These are phyloP conservation scores for Aspergillus sp. DNA, from an alignment of 2,329 filamentous ascomycete species.

Conservation along the genomic window DNA sequence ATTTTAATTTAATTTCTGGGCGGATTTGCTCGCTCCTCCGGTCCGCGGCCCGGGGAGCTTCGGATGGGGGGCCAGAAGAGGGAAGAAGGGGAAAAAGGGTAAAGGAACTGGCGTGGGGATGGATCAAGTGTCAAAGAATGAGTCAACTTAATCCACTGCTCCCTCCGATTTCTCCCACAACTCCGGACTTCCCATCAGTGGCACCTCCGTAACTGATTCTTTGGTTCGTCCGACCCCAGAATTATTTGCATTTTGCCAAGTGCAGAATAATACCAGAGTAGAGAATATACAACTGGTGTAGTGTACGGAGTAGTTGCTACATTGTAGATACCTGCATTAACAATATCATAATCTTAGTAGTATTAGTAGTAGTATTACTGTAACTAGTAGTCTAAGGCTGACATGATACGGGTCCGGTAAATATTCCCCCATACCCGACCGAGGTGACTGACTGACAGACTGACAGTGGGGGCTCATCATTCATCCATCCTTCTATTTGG, in stretches of 20 bases:
- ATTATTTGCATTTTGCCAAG: no score
- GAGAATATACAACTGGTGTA: no score
- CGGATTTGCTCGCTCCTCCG: constrained; percentile 10
- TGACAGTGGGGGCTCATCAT: not conserved
- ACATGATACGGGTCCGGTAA: not conserved
- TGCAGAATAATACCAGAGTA: no score
- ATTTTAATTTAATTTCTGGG: constrained; percentile 1
- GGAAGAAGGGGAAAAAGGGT: no score
- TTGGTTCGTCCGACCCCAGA: no score
- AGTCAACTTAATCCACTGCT: constrained; percentile 3
- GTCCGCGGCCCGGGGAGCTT: constrained; percentile 27
- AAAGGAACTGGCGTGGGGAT: constrained; percentile 17
- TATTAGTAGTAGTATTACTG: no score
- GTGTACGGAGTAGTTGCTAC: no score
- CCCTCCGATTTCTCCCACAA: not conserved
- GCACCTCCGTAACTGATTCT: not conserved
- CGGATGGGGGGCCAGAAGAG: constrained; percentile 17
- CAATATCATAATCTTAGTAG: no score
- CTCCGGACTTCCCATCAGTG: not conserved
- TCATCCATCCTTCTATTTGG: not conserved
- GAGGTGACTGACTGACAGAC: no score
- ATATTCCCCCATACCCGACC: not conserved
- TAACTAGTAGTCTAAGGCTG: not conserved
- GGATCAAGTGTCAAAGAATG: constrained; percentile 14
- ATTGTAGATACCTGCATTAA: no score